Conservation (phyloP, 805 yeast species). For the Torulaspora gathmanii region DNA sequence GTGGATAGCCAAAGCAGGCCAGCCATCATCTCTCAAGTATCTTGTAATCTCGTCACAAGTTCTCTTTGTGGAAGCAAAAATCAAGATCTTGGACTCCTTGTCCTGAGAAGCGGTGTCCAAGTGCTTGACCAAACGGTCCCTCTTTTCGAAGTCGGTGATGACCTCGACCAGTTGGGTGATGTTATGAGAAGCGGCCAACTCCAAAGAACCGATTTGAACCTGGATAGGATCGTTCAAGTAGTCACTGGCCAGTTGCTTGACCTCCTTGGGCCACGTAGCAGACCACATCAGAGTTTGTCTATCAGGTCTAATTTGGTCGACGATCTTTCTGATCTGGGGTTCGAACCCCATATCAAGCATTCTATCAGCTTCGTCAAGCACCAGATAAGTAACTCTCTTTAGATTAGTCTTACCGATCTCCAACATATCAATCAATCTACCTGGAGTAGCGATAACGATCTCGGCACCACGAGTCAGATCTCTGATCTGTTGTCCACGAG, state of each 20-base stretch:
- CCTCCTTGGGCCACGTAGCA: conserved; percentile 99
- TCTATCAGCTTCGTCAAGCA: conserved; percentile 98
- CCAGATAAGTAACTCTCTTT: conserved; percentile 93
- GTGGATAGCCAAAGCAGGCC: conserved; percentile 98
- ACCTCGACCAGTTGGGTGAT: conserved; percentile 93
- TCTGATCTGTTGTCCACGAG: conserved; percentile 95
- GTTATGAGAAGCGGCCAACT: conserved; percentile 93
- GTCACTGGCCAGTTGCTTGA: conserved; percentile 86
- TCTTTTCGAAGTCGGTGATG: conserved; percentile 85
- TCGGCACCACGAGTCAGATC: conserved; percentile 93
- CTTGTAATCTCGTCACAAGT: conserved; percentile 93
- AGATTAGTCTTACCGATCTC: conserved; percentile 93
- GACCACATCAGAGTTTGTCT: conserved; percentile 99
- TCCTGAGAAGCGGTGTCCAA: conserved; percentile 73
- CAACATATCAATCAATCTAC: conserved; percentile 96
- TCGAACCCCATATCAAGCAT: conserved; percentile 99
- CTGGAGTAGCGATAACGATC: conserved; percentile 96
- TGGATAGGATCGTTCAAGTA: conserved; percentile 90
- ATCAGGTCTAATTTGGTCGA: conserved; percentile 97
- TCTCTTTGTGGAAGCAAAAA: conserved; percentile 96
- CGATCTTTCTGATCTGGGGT: conserved; percentile 98
- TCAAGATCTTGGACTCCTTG: conserved; percentile 68
- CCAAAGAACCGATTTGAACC: conserved; percentile 94
- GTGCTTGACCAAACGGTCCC: conserved; percentile 81
- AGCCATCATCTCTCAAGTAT: conserved; percentile 90